Evolutionary conservation across 2,329 filamentous ascomycete species (phyloP), one percentile per base, ranked within the genome.

Genomic region (Dryadomyces quercivorus): DNA sequence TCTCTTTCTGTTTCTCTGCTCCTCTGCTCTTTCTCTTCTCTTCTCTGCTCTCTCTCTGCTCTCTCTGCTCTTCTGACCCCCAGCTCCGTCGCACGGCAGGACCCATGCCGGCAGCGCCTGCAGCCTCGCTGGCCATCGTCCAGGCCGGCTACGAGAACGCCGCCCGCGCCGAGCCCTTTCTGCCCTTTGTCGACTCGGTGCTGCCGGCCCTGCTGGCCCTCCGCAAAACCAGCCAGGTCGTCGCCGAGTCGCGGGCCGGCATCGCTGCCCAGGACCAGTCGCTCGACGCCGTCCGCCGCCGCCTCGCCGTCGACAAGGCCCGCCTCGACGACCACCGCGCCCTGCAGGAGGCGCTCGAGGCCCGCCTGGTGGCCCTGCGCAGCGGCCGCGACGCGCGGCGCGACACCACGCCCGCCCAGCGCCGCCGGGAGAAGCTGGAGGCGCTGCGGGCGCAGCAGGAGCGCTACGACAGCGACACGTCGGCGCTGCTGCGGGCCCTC

Each of bases 181-280:
- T 92, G 21, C 87, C 88, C 2, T 73, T 75, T 22, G 71, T 80
- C 10, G 79, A 77, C 51, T 92, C 88, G 20, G 74, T 84, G 6
- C 68, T 93, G 7, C 86, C 87, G 3, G 80, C 83, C 7, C 72
- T 94, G 5, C 65, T 93, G 44, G 86, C 88, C 6, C 69, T 89
- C 53, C 81, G 85, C 52, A 81, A 78, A 61, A 82, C 84, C 2
- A 76, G 84, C 56, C 74, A 77, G 55, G 82, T 81, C 16, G 77
- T 86, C 50, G 67, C 75, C 56, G 82, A 88, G 60, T 85, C 82
- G 18, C 81, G 79, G 59, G 69, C 72, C 20, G 82, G 82, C 53
- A 73, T 88, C 13, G 64, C 66, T 5, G 65, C 70, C 4, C 75
- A 77, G 40, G 38, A 13, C 26, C 66, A 66, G 15, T 66, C 70